Conservation (phyloP, 2,329 filamentous ascomycete species). For the Exophiala phaeomuriformis region DNA sequence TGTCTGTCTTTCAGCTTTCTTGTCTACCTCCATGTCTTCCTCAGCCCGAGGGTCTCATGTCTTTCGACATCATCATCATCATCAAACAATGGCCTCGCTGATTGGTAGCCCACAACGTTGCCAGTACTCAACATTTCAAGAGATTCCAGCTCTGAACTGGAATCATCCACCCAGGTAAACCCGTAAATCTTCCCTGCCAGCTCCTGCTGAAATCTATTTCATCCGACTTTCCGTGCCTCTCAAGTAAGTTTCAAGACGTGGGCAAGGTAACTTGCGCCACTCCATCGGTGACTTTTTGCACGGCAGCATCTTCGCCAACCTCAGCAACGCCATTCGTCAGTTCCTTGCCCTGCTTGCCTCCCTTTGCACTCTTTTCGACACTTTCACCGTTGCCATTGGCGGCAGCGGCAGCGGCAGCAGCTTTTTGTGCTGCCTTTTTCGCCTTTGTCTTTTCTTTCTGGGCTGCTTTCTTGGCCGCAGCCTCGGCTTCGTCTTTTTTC, state of each 20-base stretch:
- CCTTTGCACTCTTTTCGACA: conserved; percentile 32
- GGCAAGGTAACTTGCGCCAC: conserved; percentile 39
- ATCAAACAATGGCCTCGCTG: too few relatives aligned
- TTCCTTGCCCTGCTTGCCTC: conserved; percentile 23
- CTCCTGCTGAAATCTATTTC: too few relatives aligned
- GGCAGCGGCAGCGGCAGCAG: conserved; percentile 10
- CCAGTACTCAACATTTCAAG: too few relatives aligned
- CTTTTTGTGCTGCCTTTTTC: conserved; percentile 27
- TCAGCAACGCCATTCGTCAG: conserved; percentile 34
- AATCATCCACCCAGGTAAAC: too few relatives aligned
- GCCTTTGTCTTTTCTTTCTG: conserved; percentile 33
- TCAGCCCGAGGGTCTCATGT: too few relatives aligned
- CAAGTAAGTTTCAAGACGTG: conserved; percentile 29
- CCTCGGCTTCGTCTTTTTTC: conserved; percentile 49
- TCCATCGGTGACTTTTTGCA: conserved; percentile 38
- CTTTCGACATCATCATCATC: too few relatives aligned
- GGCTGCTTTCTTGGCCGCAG: conserved; percentile 35
- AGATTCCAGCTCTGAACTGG: too few relatives aligned
- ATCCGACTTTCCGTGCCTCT: neutral
- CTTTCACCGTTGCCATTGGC: conserved; percentile 9
- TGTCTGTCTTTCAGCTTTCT: too few relatives aligned
- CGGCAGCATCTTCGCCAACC: conserved; percentile 31
- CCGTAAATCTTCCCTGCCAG: too few relatives aligned
- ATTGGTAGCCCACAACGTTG: too few relatives aligned
- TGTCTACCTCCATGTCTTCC: too few relatives aligned